Conservation (phyloP, 306 rosid species). For the Dryas octopetala region DNA sequence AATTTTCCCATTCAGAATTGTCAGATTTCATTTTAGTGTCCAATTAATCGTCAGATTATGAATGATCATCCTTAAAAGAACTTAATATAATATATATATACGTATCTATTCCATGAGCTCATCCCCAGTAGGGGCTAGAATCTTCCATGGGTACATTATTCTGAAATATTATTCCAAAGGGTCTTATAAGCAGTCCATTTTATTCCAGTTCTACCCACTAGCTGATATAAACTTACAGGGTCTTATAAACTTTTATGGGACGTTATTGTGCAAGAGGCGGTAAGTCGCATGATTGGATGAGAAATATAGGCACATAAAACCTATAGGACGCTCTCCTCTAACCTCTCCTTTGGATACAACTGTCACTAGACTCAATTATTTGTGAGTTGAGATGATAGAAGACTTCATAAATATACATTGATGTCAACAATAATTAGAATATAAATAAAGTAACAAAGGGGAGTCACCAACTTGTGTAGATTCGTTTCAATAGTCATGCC, state of each 20-base stretch:
- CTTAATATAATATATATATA: too few species aligned
- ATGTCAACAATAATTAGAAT: background rate
- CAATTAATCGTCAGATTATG: background rate
- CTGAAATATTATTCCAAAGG: background rate
- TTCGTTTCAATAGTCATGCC: background rate
- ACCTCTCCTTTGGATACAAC: too few species aligned
- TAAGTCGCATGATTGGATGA: too few species aligned
- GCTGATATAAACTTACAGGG: too few species aligned
- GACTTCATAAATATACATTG: background rate
- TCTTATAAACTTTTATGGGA: too few species aligned
- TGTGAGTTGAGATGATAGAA: background rate
- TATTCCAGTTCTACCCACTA: too few species aligned
- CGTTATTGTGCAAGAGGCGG: too few species aligned
- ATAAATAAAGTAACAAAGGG: background rate
- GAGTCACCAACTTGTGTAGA: background rate
- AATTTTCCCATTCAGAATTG: slow-evolving; percentile 15
- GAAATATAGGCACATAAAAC: too few species aligned
- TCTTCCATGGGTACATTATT: background rate
- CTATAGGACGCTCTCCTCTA: too few species aligned
- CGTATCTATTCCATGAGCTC: too few species aligned
- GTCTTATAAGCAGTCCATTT: too few species aligned
- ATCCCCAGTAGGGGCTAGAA: background rate
- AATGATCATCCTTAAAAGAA: too few species aligned
- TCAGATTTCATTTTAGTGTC: background rate
- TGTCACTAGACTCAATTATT: background rate